phyloP scores from a whole-genome alignment of 129 eudicot species.

The Helianthus tuberosus region DNA sequence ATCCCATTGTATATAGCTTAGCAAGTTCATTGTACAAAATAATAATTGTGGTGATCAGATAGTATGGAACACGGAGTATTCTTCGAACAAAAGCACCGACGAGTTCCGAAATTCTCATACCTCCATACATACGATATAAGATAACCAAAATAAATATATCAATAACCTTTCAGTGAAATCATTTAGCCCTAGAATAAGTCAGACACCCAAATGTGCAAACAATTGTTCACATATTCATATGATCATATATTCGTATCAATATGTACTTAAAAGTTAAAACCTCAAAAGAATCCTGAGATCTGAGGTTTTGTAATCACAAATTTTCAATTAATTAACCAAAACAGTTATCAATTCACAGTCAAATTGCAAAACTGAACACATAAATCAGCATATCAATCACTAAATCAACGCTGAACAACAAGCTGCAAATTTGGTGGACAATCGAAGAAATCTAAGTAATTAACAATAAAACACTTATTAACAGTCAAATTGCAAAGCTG shows the following conservation, averaged over 20 bases:
- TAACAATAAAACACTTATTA: background rate
- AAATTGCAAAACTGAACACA: too few species aligned
- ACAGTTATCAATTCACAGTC: background rate
- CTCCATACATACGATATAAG: constrained; percentile 22
- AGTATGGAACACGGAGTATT: constrained; percentile 38
- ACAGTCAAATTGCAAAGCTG: constrained; percentile 14
- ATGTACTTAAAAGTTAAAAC: constrained; percentile 5
- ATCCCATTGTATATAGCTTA: constrained; percentile 57
- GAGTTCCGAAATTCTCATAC: constrained; percentile 41
- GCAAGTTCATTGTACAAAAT: constrained; percentile 41
- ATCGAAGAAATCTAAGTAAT: too few species aligned
- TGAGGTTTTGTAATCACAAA: background rate
- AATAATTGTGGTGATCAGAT: constrained; percentile 41
- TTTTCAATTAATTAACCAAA: background rate
- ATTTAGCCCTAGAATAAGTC: background rate
- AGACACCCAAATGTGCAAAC: background rate
- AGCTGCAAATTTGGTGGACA: too few species aligned
- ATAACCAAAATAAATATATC: constrained; percentile 24
- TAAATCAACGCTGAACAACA: too few species aligned
- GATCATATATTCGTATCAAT: constrained; percentile 12
- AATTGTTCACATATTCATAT: background rate
- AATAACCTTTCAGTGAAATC: constrained; percentile 15
- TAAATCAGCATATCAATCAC: too few species aligned
- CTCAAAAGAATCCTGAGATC: background rate
- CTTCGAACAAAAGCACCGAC: constrained; percentile 37